Evolutionary conservation across 2,329 filamentous ascomycete genomes (phyloP).

Genomic region (Epichloe glyceriae): DNA sequence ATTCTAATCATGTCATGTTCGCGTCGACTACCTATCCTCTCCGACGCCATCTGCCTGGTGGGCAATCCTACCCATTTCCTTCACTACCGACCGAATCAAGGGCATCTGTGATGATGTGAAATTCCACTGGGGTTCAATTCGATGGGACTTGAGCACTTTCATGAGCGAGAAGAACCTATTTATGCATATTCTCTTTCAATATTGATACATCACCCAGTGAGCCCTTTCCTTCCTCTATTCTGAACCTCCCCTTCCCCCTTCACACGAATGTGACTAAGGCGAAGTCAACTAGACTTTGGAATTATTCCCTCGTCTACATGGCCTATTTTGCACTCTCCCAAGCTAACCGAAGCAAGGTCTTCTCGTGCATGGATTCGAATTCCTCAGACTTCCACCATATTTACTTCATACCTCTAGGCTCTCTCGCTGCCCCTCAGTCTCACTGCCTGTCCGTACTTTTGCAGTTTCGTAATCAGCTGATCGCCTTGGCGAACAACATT

Average conservation of each 20-base stretch:
- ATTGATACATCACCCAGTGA: constrained; percentile 7
- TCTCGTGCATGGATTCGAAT: background rate
- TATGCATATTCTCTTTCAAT: background rate
- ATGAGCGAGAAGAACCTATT: no score
- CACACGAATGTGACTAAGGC: background rate
- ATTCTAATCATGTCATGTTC: no score
- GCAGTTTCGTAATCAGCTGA: constrained; percentile 94
- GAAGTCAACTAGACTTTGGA: background rate
- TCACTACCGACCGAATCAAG: no score
- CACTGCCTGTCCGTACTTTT: constrained; percentile 97
- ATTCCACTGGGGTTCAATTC: no score
- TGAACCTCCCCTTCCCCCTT: no score
- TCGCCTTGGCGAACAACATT: constrained; percentile 97
- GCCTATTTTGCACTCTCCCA: background rate
- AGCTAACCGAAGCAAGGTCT: background rate
- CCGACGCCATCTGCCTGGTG: no score
- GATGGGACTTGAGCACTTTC: no score
- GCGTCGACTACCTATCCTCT: no score
- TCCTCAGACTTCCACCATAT: background rate
- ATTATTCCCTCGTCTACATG: background rate
- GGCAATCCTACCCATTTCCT: no score
- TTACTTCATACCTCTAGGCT: constrained; percentile 36
- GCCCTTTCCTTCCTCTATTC: background rate
- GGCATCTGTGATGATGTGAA: no score
- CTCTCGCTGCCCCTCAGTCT: constrained; percentile 88